phyloP scores from a whole-genome alignment of 441 rosid species.

The Erysimum cheiri region DNA sequence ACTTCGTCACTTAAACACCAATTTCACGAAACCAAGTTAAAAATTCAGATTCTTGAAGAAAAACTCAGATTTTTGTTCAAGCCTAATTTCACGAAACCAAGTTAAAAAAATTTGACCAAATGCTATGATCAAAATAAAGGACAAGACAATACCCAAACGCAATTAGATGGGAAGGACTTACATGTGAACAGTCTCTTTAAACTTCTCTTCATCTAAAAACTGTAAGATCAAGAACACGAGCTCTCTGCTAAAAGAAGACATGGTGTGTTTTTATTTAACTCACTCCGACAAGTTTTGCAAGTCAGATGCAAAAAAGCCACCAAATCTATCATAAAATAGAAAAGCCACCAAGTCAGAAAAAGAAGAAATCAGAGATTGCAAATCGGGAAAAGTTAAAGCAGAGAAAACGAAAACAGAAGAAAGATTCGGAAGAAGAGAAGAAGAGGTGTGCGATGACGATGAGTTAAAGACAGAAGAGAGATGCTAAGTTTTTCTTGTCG shows the following conservation, averaged over 20 bases:
- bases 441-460: no score
- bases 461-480: no score
- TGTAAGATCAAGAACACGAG: constrained; percentile 97
- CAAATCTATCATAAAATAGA: constrained; percentile 72
- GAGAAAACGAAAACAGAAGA: no score
- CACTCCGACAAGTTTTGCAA: constrained; percentile 45
- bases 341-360: no score
- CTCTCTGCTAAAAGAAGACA: constrained; percentile 99
- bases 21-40: no score
- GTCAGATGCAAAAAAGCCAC: constrained; percentile 46
- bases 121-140: constrained; percentile 29
- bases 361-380: no score
- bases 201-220: constrained; percentile 98
- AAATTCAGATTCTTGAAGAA: constrained; percentile 97
- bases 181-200: constrained; percentile 98
- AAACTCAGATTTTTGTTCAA: constrained; percentile 98
- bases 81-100: constrained; percentile 55
- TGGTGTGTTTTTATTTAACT: constrained; percentile 37
- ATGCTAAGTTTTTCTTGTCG: no score
- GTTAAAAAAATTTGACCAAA: constrained; percentile 10
- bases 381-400: no score
- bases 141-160: constrained; percentile 1
- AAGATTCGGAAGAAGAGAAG: no score
- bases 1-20: no score
- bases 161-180: constrained; percentile 42